A percentile compares a stretch with the other conserved stretches of the same genome.
Conservation (phyloP, 108 stramenopile genomes). For the Fistulifera pelliculosa region DNA sequence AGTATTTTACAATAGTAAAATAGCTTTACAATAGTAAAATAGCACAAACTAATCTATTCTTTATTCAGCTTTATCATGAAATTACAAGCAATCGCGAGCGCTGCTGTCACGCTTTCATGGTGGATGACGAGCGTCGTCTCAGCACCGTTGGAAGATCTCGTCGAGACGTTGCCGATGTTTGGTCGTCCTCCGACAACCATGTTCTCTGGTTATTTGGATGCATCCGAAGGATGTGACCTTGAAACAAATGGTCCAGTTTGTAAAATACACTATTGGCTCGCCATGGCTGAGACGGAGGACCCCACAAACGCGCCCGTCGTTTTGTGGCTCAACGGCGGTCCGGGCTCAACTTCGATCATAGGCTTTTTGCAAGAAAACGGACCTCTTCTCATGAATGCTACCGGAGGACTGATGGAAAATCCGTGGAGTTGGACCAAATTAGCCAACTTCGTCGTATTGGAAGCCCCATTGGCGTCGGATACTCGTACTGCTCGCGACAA, state of each 20-base stretch:
- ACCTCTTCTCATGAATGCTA: slow-evolving; percentile 44
- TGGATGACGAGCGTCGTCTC: neutral
- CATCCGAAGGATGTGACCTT: slow-evolving; percentile 37
- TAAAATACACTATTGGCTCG: slow-evolving; percentile 51
- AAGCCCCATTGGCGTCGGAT: slow-evolving; percentile 84
- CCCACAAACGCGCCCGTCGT: slow-evolving; percentile 23
- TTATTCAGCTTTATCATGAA: too few species aligned
- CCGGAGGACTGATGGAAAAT: slow-evolving; percentile 42
- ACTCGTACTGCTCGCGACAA: slow-evolving; percentile 47
- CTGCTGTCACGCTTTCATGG: too few species aligned
- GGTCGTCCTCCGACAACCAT: slow-evolving; percentile 45
- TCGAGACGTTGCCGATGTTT: slow-evolving; percentile 36
- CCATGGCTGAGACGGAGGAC: slow-evolving; percentile 28
- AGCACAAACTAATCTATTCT: too few species aligned
- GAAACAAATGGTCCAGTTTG: slow-evolving; percentile 33
- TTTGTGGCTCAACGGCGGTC: slow-evolving; percentile 61
- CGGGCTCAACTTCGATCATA: slow-evolving; percentile 32
- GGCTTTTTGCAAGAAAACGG: slow-evolving; percentile 56
- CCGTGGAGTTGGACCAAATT: slow-evolving; percentile 61
- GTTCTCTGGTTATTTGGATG: slow-evolving; percentile 49
- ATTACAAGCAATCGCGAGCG: too few species aligned
- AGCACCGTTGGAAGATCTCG: slow-evolving; percentile 29
- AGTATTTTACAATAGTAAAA: too few species aligned
- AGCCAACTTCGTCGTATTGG: slow-evolving; percentile 62
- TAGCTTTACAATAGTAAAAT: too few species aligned